Evolutionary conservation across 768 basidiomycete genomes (phyloP).

Genomic region (Rhizopogon rudus): DNA sequence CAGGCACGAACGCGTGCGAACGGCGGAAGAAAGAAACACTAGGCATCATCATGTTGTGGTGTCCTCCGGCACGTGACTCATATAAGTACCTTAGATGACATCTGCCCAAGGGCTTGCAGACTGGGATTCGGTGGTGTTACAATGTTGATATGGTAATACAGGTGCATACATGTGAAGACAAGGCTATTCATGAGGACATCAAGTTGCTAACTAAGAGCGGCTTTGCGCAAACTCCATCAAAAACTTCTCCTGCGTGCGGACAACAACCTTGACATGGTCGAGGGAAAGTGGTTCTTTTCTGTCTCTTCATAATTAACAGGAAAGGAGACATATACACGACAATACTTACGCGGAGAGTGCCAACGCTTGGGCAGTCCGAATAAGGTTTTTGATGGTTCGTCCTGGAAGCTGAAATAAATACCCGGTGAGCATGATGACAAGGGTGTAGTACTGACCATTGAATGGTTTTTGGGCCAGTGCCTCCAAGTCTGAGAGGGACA

Average conservation of each 20-base stretch:
- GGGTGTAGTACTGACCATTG: slow-evolving; percentile 15
- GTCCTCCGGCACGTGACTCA: no score
- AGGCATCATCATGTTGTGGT: no score
- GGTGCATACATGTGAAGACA: no score
- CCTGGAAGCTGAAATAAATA: slow-evolving; percentile 6
- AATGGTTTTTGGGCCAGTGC: slow-evolving; percentile 19
- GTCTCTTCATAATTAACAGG: not conserved
- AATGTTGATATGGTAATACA: no score
- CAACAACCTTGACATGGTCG: slow-evolving; percentile 18
- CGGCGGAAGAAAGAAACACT: no score
- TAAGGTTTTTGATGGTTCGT: slow-evolving; percentile 26
- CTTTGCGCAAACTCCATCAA: slow-evolving; percentile 13
- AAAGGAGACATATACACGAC: not conserved
- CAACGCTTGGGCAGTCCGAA: slow-evolving; percentile 26
- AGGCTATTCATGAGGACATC: not conserved
- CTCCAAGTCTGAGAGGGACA: slow-evolving; percentile 13
- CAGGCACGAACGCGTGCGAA: no score
- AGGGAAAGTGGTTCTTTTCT: slow-evolving; percentile 11
- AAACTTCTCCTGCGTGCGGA: slow-evolving; percentile 21
- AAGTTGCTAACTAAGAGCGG: not conserved
- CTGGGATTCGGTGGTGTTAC: no score
- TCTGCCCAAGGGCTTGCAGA: no score
- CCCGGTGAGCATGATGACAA: not conserved
- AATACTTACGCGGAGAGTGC: slow-evolving; percentile 17
- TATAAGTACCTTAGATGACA: no score